A percentile compares a stretch with the other conserved stretches of the same genome.
Evolutionary conservation across 768 basidiomycete genomes (phyloP).

Genomic region (Tremella mesenterica): DNA sequence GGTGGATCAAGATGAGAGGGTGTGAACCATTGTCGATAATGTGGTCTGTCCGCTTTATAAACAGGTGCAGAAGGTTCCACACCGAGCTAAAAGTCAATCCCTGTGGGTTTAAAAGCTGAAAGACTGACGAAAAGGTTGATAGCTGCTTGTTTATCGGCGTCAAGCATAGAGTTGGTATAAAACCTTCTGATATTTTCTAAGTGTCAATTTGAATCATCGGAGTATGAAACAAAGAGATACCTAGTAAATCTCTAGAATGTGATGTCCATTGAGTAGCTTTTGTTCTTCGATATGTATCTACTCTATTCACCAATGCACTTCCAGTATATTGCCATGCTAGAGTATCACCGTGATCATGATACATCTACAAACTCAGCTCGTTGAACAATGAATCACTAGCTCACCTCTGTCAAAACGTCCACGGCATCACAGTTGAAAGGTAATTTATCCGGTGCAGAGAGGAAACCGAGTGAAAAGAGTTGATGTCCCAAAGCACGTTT

Average conservation of each 20-base stretch:
- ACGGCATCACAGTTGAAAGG: conserved; percentile 89
- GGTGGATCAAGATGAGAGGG: conserved; percentile 46
- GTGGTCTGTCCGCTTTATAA: conserved; percentile 53
- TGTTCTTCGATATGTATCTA: conserved; percentile 72
- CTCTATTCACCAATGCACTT: conserved; percentile 86
- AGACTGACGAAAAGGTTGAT: conserved; percentile 92
- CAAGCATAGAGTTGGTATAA: conserved; percentile 87
- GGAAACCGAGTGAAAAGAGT: conserved; percentile 83
- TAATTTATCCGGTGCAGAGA: conserved; percentile 73
- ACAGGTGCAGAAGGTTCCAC: conserved; percentile 34
- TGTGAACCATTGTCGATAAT: conserved; percentile 80
- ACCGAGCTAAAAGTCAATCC: conserved; percentile 15
- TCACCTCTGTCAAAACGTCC: conserved; percentile 77
- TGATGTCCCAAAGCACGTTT: conserved; percentile 92
- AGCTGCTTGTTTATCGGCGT: conserved; percentile 93
- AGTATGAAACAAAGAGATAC: conserved; percentile 10
- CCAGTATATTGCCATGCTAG: conserved; percentile 95
- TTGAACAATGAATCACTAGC: neutral
- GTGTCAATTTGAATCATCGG: neutral
- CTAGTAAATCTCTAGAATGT: conserved; percentile 77
- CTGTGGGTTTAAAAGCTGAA: neutral
- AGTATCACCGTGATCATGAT: conserved; percentile 92
- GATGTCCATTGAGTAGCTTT: conserved; percentile 96
- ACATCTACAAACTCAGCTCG: conserved; percentile 55
- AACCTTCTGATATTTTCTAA: conserved; percentile 81